Percentiles rank a stretch among this genome's conserved stretches.
phyloP scores from a whole-genome alignment of 352 stramenopile genomes.

The Bremia lactucae region DNA sequence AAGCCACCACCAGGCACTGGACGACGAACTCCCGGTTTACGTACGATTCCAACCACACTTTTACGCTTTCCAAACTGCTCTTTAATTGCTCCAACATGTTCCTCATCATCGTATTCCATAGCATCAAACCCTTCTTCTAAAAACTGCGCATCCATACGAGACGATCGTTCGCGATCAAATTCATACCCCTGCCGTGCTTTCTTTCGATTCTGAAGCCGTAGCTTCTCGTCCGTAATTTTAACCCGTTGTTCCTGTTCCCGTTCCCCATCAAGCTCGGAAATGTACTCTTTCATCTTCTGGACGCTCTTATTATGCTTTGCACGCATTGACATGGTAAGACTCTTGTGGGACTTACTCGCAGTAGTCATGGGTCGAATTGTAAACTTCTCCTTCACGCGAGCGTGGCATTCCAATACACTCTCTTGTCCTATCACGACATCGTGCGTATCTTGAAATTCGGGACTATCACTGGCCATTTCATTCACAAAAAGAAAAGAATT shows the following conservation, averaged over 20 bases:
- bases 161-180: constrained; percentile 56
- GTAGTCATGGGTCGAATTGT: constrained; percentile 83
- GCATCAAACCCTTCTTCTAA: constrained; percentile 69
- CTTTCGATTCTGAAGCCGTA: constrained; percentile 78
- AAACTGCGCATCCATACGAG: constrained; percentile 78
- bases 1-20: constrained; percentile 55
- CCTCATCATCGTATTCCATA: constrained; percentile 74
- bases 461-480: constrained; percentile 57
- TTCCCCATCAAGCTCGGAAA: constrained; percentile 76
- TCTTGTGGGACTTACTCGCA: constrained; percentile 77
- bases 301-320: constrained; percentile 85
- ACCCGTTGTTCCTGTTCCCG: constrained; percentile 73
- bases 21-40: constrained; percentile 27
- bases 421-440: constrained; percentile 59
- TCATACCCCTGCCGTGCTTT: constrained; percentile 77
- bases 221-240: constrained; percentile 79
- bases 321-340: constrained; percentile 83
- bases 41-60: constrained; percentile 9
- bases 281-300: constrained; percentile 80
- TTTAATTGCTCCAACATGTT: constrained; percentile 78
- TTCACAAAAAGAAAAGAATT: constrained; percentile 84
- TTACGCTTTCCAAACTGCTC: constrained; percentile 69
- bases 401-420: constrained; percentile 76
- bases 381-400: constrained; percentile 71
- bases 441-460: constrained; percentile 43